Evolutionary conservation across 108 stramenopile genomes (phyloP), one percentile per base, ranked within the genome.

Genomic region (Skeletonema marinoi): DNA sequence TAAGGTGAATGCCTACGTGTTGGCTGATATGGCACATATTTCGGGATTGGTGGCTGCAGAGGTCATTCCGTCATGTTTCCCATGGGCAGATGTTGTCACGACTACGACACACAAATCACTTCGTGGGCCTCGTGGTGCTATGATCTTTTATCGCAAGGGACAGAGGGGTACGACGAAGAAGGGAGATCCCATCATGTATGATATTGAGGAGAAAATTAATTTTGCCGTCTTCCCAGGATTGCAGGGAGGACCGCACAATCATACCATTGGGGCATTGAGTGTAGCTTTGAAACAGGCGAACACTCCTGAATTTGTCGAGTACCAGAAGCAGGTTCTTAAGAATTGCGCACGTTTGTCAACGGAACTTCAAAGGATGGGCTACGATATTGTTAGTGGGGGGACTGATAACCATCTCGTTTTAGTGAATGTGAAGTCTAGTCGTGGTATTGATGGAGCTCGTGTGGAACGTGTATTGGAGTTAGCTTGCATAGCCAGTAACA

Each of bases 1-100:
- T 77, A 77, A 86, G 69, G 94, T 97, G 39, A 94, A 91, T 38
- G 98, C 99, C 17, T 97, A 96, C 69, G 91, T 99, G 70, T 72
- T 99, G 75, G 86, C 98, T 5, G 99, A 99, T 79, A 99, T 99
- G 99, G 99, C 99, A 25, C 99, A 99, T 92, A 99, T 99, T 87
- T 96, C 94, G 7, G 99, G 99, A 41, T 89, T 99, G 39, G 92
- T 99, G 60, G 85, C 98, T 6, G 97, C 98, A 12, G 89, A 93
- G 51, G 96, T 96, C 44, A 95, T 99, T 61, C 98, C 98, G 7
- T 92, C 93, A 13, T 98, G 98, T 84, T 99, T 99, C 70, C 96
- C 95, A 5, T 90, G 88, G 75, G 88, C 97, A n/a, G 99, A 99
- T 88, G 97, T 99, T 44, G 99, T 99, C 16, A 99, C 98, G 36